Percentiles rank a stretch among this genome's conserved stretches.
Evolutionary conservation across 805 yeast species (phyloP).

Genomic region (Blastobotrys terrestris): DNA sequence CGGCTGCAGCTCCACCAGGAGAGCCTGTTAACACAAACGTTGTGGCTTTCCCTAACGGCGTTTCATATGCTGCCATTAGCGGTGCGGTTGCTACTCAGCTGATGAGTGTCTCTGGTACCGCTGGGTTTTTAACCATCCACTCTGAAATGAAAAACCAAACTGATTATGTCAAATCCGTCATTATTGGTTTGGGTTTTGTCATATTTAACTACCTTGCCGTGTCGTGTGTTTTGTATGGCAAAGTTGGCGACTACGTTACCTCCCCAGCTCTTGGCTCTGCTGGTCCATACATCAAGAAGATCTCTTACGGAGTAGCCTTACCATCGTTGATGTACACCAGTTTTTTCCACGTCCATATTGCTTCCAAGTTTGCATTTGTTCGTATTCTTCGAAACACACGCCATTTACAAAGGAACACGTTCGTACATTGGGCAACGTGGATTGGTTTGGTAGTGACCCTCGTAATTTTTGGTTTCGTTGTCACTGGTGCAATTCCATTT

Average conservation of each 20-base stretch:
- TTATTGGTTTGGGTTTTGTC: slow-evolving; percentile 2
- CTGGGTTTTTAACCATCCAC: slow-evolving; percentile 6
- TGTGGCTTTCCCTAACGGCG: neutral
- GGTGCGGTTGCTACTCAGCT: slow-evolving; percentile 5
- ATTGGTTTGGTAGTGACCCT: neutral
- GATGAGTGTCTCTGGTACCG: slow-evolving; percentile 5
- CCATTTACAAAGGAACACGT: slow-evolving; percentile 3
- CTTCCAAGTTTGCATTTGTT: slow-evolving; percentile 4
- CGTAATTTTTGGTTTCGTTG: slow-evolving; percentile 1
- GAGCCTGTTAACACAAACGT: neutral
- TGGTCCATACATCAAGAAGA: slow-evolving; percentile 6
- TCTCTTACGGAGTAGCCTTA: slow-evolving; percentile 4
- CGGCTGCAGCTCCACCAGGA: slow-evolving; percentile 7
- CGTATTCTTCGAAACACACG: slow-evolving; percentile 3
- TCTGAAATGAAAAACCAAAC: slow-evolving; percentile 5
- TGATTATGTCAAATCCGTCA: neutral
- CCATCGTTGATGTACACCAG: slow-evolving; percentile 5
- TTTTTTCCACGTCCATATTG: slow-evolving; percentile 8
- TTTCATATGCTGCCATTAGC: slow-evolving; percentile 2
- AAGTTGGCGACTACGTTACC: slow-evolving; percentile 6
- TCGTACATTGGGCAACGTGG: slow-evolving; percentile 7
- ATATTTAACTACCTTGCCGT: slow-evolving; percentile 5
- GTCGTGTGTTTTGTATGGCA: slow-evolving; percentile 2
- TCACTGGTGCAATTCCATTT: slow-evolving; percentile 5
- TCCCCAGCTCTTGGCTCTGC: slow-evolving; percentile 9